Evolutionary conservation across 2,329 filamentous ascomycete genomes (phyloP), one percentile per base, ranked within the genome.

Genomic region (Penicillium sp.): DNA sequence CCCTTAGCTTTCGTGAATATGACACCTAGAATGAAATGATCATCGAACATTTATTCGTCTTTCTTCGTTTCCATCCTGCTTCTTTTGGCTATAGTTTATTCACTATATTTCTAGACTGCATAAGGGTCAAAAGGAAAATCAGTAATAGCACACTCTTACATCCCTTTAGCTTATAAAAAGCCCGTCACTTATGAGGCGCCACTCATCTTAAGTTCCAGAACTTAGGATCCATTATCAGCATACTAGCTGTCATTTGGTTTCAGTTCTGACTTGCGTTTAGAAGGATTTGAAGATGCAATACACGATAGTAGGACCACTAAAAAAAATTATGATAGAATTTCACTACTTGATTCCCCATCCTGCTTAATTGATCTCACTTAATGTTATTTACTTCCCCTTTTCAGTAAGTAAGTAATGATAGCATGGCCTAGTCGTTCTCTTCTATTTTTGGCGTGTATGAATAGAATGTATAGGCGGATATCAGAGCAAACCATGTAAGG

Each of bases 401-500:
- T 22, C 15, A 47, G 42, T 24, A 47, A 4, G 42, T 47, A 47
- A 47, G 42, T 4, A 47, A 47, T 24, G 9, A 47, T 4, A 47
- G n/a, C n/a, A 22, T 47, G 6, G 24, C 42, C 42, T 47, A 47
- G 42, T 26, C n/a, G 4, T 24, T 47, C n/a, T 9, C 42, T 26
- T 47, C 42, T n/a, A n/a, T 22, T 24, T n/a, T 47, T 4, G 42
- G 42, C 15, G 42, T 47, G 13, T 22, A 47, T 47, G 5, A 47
- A n/a, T 47, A 47, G n/a, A 66, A 70, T 44, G 59, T 68, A 50
- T 59, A 51, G 12, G 61, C 61, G 24, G 66, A 70, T 45, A 68
- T 67, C 44, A 70, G 58, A 17, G 65, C 58, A 58, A 70, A 65
- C 61, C 60, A 68, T 38, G 58, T 56, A 59, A 63, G 55, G 19